These are phyloP conservation scores for Tolypocladium paradoxum DNA, from an alignment of 2,329 filamentous ascomycete species.

Conservation along the genomic window DNA sequence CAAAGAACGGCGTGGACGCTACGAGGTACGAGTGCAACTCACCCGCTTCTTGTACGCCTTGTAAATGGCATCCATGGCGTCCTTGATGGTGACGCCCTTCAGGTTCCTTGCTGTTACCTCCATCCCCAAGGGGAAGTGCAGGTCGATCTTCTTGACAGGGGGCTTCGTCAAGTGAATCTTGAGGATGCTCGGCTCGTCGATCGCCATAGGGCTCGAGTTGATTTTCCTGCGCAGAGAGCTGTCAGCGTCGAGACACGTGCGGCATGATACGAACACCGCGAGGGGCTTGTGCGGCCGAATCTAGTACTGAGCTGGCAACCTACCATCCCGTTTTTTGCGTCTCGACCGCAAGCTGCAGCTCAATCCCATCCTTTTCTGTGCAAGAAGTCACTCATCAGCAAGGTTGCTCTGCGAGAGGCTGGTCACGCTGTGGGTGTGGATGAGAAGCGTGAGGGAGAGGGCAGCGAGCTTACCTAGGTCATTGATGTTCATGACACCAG, in stretches of 20 bases:
- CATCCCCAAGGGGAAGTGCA: conserved; percentile 80
- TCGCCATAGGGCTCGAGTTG: conserved; percentile 66
- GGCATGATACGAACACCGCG: background rate
- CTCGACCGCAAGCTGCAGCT: conserved; percentile 65
- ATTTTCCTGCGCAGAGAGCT: conserved; percentile 60
- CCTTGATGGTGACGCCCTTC: conserved; percentile 94
- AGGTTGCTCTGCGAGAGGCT: background rate
- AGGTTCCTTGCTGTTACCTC: conserved; percentile 84
- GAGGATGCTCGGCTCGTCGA: conserved; percentile 78
- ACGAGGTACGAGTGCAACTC: conserved; percentile 17
- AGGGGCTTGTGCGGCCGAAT: background rate
- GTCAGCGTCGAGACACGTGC: background rate
- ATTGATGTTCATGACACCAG: conserved; percentile 63
- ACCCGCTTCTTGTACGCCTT: conserved; percentile 97
- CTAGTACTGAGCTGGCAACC: conserved; percentile 18
- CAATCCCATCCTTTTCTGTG: conserved; percentile 61
- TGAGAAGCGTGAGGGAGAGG: background rate
- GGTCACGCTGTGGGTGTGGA: background rate
- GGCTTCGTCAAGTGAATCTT: conserved; percentile 73
- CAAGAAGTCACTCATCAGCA: background rate
- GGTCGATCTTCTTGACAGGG: conserved; percentile 85
- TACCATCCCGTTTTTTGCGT: conserved; percentile 86
- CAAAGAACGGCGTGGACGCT: background rate
- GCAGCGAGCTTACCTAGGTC: conserved; percentile 59
- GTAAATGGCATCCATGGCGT: conserved; percentile 88